These are phyloP conservation scores for Prunus mume DNA, from an alignment of 306 rosid species.

Conservation along the genomic window DNA sequence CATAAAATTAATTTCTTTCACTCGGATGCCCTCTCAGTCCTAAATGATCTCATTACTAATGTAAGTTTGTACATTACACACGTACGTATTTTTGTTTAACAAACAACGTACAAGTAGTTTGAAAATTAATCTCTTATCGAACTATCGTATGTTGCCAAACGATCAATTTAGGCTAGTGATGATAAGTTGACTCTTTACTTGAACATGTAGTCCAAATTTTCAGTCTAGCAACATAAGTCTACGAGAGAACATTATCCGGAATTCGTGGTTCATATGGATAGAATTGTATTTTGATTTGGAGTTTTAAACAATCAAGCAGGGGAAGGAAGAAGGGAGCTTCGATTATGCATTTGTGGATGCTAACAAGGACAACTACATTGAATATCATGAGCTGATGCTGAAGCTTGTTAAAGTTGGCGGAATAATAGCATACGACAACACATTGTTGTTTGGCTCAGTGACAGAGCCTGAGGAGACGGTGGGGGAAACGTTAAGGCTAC, in stretches of 20 bases:
- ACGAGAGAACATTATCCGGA: too few species aligned
- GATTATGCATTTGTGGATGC: constrained; percentile 68
- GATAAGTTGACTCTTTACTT: too few species aligned
- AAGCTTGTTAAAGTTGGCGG: constrained; percentile 54
- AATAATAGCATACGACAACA: constrained; percentile 55
- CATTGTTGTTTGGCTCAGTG: constrained; percentile 50
- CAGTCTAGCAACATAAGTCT: too few species aligned
- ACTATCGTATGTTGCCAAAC: too few species aligned
- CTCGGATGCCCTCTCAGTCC: constrained; percentile 35
- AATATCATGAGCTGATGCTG: constrained; percentile 49
- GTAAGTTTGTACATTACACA: constrained; percentile 16
- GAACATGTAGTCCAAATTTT: too few species aligned
- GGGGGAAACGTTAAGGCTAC: fast-evolving
- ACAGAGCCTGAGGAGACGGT: constrained; percentile 26
- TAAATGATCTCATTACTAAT: constrained; percentile 34
- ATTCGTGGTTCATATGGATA: too few species aligned
- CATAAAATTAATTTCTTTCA: constrained; percentile 50
- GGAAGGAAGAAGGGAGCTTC: constrained; percentile 35
- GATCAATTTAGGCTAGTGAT: too few species aligned
- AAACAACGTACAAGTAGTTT: too few species aligned
- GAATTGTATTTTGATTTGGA: not conserved
- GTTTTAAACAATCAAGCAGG: constrained; percentile 12
- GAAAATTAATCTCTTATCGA: too few species aligned
- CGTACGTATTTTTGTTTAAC: too few species aligned
- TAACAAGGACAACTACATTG: constrained; percentile 27